Percentiles rank a stretch among this genome's conserved stretches.
These are phyloP conservation scores for Trametes cinnabarina DNA, from an alignment of 768 basidiomycete species.

Conservation along the genomic window DNA sequence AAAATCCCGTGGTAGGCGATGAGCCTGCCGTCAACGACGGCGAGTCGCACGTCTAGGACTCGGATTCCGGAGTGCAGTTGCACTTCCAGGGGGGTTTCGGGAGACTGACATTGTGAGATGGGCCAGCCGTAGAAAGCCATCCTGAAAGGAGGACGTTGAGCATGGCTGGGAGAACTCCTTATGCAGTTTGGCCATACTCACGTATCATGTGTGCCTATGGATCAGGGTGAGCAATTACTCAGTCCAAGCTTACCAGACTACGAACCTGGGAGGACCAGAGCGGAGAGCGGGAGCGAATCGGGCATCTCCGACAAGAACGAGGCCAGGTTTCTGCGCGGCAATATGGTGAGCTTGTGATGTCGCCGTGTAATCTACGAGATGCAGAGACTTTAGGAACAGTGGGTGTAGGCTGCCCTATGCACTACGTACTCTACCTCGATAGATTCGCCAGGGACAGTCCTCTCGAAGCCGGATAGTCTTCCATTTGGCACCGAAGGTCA, in stretches of 20 bases:
- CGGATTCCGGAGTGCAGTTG: conserved; percentile 82
- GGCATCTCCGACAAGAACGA: conserved; percentile 64
- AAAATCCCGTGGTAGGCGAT: conserved; percentile 79
- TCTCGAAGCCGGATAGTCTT: no score
- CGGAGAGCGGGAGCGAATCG: conserved; percentile 65
- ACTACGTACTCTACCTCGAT: conserved; percentile 48
- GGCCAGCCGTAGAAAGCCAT: conserved; percentile 88
- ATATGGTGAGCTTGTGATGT: conserved; percentile 49
- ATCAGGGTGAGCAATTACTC: conserved; percentile 5
- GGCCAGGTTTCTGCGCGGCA: conserved; percentile 57
- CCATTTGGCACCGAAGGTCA: no score
- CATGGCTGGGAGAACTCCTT: background rate
- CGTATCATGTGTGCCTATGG: conserved; percentile 68
- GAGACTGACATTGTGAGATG: conserved; percentile 81
- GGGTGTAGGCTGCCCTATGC: background rate
- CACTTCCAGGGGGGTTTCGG: conserved; percentile 52
- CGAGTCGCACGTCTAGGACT: conserved; percentile 77
- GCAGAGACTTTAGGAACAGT: background rate
- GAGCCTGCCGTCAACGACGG: conserved; percentile 59
- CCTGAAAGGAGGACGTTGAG: conserved; percentile 34
- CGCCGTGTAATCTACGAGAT: conserved; percentile 44
- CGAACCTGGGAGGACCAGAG: conserved; percentile 74
- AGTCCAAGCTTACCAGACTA: conserved; percentile 7
- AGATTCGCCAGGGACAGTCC: conserved; percentile 34
- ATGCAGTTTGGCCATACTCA: conserved; percentile 31